These are phyloP conservation scores for Colletotrichum shisoi DNA, from an alignment of 2,329 filamentous ascomycete genomes.

Conservation along the genomic window DNA sequence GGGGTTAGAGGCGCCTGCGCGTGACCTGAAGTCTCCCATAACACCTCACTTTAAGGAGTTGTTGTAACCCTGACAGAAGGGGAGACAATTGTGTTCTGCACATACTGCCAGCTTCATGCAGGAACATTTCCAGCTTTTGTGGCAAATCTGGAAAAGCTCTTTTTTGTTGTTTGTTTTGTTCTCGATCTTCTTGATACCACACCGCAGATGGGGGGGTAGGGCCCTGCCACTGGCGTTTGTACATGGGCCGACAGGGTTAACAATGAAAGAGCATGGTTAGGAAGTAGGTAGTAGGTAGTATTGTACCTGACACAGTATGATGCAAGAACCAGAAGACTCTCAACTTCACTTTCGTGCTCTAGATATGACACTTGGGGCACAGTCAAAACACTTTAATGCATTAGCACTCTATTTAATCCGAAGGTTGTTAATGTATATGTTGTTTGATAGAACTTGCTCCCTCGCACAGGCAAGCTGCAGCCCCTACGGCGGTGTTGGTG, in stretches of 20 bases:
- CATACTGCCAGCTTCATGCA: not conserved
- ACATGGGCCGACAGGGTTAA: not conserved
- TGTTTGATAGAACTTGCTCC: not conserved
- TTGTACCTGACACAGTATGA: not conserved
- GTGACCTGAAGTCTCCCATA: not conserved
- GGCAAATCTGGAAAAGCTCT: not conserved
- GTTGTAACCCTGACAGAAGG: too few species aligned
- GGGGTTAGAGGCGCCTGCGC: not conserved
- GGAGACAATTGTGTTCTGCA: not conserved
- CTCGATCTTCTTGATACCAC: conserved; percentile 6
- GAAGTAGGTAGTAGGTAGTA: too few species aligned
- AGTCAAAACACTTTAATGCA: not conserved
- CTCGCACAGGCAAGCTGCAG: not conserved
- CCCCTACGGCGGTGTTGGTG: not conserved
- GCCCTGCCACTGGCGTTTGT: not conserved
- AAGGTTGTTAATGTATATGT: not conserved
- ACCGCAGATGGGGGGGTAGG: not conserved
- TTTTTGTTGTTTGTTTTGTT: not conserved
- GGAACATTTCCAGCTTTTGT: not conserved
- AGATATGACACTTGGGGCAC: too few species aligned
- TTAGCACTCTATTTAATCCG: not conserved
- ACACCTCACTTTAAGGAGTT: not conserved
- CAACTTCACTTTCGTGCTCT: not conserved
- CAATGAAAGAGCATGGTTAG: not conserved
- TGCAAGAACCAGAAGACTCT: not conserved